Conservation (phyloP, 495 filamentous ascomycete species). For the Neurospora sp. region DNA sequence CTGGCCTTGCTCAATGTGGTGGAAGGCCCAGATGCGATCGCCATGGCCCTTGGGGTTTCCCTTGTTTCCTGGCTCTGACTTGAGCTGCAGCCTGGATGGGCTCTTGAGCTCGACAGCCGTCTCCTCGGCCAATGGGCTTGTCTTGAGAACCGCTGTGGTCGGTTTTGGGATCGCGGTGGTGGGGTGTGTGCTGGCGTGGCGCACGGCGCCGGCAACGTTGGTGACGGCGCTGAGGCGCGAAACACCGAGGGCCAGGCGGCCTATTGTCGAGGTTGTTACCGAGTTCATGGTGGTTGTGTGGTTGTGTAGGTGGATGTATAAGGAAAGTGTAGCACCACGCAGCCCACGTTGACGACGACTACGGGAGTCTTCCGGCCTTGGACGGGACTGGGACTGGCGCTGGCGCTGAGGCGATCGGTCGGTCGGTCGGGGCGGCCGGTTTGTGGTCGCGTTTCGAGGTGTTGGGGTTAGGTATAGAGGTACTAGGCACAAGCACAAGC, state of each 20-base stretch:
- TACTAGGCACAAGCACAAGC: neutral
- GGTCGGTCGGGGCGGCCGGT: neutral
- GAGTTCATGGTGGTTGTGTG: constrained; percentile 3
- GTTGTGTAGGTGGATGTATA: neutral
- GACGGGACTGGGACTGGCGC: neutral
- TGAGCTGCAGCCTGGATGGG: neutral
- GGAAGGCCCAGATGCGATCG: constrained; percentile 70
- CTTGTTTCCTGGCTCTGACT: constrained; percentile 3
- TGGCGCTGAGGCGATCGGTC: neutral
- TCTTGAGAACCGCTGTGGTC: neutral
- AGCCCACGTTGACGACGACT: neutral
- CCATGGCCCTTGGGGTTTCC: constrained; percentile 39
- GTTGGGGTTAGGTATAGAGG: neutral
- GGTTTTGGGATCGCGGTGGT: neutral
- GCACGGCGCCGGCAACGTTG: constrained; percentile 2
- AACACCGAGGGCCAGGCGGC: constrained; percentile 5
- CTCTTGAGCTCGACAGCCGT: neutral
- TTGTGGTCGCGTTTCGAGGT: neutral
- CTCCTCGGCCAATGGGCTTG: neutral
- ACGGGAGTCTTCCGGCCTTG: neutral
- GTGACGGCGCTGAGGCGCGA: neutral
- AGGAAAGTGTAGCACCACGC: neutral
- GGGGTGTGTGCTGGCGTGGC: constrained; percentile 2
- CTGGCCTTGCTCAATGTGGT: constrained; percentile 69
- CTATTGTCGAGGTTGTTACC: neutral